Evolutionary conservation across 108 stramenopile species (phyloP), one percentile per base, ranked within the genome.

Genomic region (Nitzschia putrida): DNA sequence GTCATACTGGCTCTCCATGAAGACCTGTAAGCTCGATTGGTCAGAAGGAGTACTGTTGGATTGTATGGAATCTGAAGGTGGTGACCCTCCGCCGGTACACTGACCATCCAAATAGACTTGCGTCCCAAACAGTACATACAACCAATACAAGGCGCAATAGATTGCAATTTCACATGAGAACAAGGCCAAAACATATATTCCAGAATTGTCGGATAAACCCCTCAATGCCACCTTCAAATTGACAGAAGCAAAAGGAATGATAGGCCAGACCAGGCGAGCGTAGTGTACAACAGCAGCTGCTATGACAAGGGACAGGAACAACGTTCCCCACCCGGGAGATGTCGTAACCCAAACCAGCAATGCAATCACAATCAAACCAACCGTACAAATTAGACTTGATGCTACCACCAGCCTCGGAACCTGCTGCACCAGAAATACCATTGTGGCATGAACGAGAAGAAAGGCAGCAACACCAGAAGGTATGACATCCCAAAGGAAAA

Each of bases 211-310:
- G 42, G 66, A 55, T 13, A 91, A 61, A n/a, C 84, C 85, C 8
- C 71, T 68, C 22, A 86, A 58, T 39, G 78, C 84, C 11, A 77
- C 77, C 42, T 64, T 76, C 34, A 94, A 68, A 63, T 84, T 94
- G 23, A 83, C 57, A 2, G 90, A 83, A 12, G 93, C 90, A 73
- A 85, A 91, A 14, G 90, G 90, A 53, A 94, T 85, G 6, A 69
- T 66, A n/a, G 66, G 54, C 82, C 87, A 80, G 0, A 94, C 82
- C 8, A 21, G 37, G 18, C 26, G 45, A n/a, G 59, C 64, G 52
- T 77, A 77, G 38, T 56, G 18, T 3, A 61, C 38, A 7, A 50
- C 47, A 8, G 18, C 34, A n/a, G 37, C 57, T 0, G 25, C 18
- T 5, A 68, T 16, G 20, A 74, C 11, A 18, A 42, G 16, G 0